phyloP scores from a whole-genome alignment of 75 land plant species.

The Cryptomeria japonica region DNA sequence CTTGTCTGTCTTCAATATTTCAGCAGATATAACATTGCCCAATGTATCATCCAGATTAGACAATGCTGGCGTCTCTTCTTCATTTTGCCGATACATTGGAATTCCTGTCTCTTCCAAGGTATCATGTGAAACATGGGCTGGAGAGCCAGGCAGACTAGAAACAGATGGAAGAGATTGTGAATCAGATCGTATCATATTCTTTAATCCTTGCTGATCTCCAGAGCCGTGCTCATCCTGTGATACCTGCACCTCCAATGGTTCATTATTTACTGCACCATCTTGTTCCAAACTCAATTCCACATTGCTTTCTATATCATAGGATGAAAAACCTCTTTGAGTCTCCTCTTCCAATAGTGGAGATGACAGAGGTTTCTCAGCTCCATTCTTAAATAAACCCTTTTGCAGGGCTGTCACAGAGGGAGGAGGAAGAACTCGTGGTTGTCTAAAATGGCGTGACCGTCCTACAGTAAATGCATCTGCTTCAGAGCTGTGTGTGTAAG shows the following conservation, averaged over 20 bases:
- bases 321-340: conserved; percentile 10
- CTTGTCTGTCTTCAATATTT: background rate
- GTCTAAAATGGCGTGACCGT: conserved; percentile 71
- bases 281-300: conserved; percentile 20
- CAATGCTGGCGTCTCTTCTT: conserved; percentile 10
- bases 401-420: conserved; percentile 48
- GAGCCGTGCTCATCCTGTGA: background rate
- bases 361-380: conserved; percentile 27
- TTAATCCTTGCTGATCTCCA: conserved; percentile 17
- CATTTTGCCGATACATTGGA: conserved; percentile 13
- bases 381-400: conserved; percentile 30
- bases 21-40: background rate
- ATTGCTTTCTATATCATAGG: conserved; percentile 12
- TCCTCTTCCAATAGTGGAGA: conserved; percentile 30
- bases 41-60: conserved; percentile 14
- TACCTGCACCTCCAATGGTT: conserved; percentile 4
- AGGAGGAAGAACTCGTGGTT: conserved; percentile 93
- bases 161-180: conserved; percentile 67
- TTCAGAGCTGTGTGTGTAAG: conserved; percentile 57
- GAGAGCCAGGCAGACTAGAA: conserved; percentile 58
- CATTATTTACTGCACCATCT: conserved; percentile 18
- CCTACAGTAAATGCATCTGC: conserved; percentile 52
- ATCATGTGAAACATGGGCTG: conserved; percentile 59
- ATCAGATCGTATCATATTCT: conserved; percentile 32
- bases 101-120: conserved; percentile 49